A percentile compares a stretch with the other conserved stretches of the same genome.
phyloP scores from a whole-genome alignment of 768 basidiomycete genomes.

The Mycena sanguinolenta region DNA sequence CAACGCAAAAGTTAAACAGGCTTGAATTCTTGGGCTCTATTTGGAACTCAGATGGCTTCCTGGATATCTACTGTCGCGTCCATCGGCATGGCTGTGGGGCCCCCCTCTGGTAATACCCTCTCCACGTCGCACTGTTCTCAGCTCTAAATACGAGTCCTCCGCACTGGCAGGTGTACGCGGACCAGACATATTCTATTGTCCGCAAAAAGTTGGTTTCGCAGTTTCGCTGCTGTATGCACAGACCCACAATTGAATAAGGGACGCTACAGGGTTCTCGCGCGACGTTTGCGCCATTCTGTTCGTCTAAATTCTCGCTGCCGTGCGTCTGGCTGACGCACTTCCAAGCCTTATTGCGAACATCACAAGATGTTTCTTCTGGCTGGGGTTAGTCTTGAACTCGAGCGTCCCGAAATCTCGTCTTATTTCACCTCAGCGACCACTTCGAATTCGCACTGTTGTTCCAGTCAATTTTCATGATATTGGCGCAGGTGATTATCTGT shows the following conservation, averaged over 20 bases:
- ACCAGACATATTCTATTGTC: slow-evolving; percentile 86
- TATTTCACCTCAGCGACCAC: slow-evolving; percentile 55
- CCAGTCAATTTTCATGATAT: slow-evolving; percentile 88
- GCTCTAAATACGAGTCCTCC: background rate
- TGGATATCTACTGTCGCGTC: slow-evolving; percentile 82
- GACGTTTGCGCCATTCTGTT: slow-evolving; percentile 90
- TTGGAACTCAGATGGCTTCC: slow-evolving; percentile 46
- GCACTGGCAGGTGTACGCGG: slow-evolving; percentile 78
- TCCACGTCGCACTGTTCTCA: background rate
- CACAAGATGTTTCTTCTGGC: slow-evolving; percentile 92
- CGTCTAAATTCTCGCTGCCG: slow-evolving; percentile 38
- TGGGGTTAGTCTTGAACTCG: slow-evolving; percentile 61
- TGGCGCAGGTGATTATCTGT: slow-evolving; percentile 73
- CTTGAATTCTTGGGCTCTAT: background rate
- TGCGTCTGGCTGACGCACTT: slow-evolving; percentile 13
- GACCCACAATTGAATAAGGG: slow-evolving; percentile 56
- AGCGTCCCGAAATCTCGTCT: background rate
- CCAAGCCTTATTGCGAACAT: slow-evolving; percentile 85
- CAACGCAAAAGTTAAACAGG: no score
- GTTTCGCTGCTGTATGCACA: slow-evolving; percentile 12
- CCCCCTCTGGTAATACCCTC: slow-evolving; percentile 67
- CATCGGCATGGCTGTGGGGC: slow-evolving; percentile 87
- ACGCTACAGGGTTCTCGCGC: slow-evolving; percentile 87
- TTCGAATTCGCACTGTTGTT: slow-evolving; percentile 85
- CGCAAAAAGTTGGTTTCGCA: slow-evolving; percentile 69